These are phyloP conservation scores for Taiwanofungus camphoratus DNA, from an alignment of 1,284 basidiomycete species.

Conservation along the genomic window DNA sequence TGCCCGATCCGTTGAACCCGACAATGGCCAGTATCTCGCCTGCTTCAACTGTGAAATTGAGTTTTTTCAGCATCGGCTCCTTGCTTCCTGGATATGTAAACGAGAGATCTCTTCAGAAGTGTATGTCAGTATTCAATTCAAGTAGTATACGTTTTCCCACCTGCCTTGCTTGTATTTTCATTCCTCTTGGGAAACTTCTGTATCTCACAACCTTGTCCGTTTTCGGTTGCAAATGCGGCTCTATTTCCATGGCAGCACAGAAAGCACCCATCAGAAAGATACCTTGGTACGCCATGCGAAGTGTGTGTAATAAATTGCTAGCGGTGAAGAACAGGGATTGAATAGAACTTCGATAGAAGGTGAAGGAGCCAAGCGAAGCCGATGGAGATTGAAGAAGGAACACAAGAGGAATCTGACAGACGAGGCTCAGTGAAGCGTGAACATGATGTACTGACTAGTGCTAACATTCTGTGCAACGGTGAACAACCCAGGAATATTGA, in stretches of 20 bases:
- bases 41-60: conserved; percentile 62
- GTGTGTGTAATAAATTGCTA: conserved; percentile 52
- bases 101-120: conserved; percentile 47
- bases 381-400: conserved; percentile 68
- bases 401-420: conserved; percentile 60
- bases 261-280: conserved; percentile 82
- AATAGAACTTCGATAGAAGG: conserved; percentile 72
- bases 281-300: conserved; percentile 68
- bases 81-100: conserved; percentile 73
- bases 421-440: conserved; percentile 6
- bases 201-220: conserved; percentile 46
- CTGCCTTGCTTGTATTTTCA: conserved; percentile 68
- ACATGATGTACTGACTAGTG: conserved; percentile 14
- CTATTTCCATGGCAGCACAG: conserved; percentile 63
- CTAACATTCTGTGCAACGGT: conserved; percentile 64
- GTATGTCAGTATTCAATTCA: not conserved
- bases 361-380: conserved; percentile 68
- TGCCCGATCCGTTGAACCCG: conserved; percentile 75
- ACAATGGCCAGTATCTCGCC: conserved; percentile 81
- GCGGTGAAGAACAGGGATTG: conserved; percentile 62
- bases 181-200: conserved; percentile 43
- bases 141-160: conserved; percentile 23
- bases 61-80: conserved; percentile 57
- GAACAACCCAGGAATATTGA: conserved; percentile 58
- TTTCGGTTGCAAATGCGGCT: conserved; percentile 58